Base-by-base conservation (phyloP, 495 filamentous ascomycete genomes). In the Apodospora peruviana region DNA sequence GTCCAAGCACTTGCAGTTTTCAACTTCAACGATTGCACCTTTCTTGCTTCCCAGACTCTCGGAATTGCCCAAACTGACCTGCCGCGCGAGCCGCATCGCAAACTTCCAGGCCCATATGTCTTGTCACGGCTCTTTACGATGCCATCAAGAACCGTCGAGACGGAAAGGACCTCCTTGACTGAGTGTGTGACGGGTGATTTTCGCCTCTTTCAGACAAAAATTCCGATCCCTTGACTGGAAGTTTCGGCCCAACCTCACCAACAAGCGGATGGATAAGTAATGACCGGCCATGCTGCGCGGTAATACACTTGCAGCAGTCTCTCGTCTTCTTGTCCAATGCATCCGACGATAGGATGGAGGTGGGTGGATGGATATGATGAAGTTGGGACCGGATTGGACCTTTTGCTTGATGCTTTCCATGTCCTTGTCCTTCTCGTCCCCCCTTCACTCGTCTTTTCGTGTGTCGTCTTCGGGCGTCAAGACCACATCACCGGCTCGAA, bases 61-160 rank as follows among this genome's bases (percentile, higher is more conserved):
- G 7, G 35, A 27, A 44, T 38, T 35, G 20, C 44, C 50, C 1
- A 50, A 34, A 52, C 45, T 55, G 36, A 46, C 41, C 12, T 9
- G 1, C 24, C 20, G 42, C 17, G 35, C 25, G 40, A 32, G 27
- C 27, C 29, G 27, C 38, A 36, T 32, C 18, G 23, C 8, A 23
- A 4, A 2, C 16, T 29, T 46, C 17, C 47, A 64, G 60, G 4
- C 48, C 55, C 22, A 41, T 64, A 11, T 38, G 40, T 32, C 24
- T 64, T 1, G 27, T 40, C 40, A 64, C 52, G 7, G 59, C 59
- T 5, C 37, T 59, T 5, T 57, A 50, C 17, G 61, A 64, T 43
- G 50, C 49, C n/a, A 38, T 61, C 21, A 64, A 64, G 23, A 64
- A 59, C 47, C 47, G 61, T 27, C 45, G 53, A 8, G 61, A 64